Percentiles rank a stretch among this genome's conserved stretches.
Conservation (phyloP, 768 basidiomycete species). For the Peribolospora kevripleyi region DNA sequence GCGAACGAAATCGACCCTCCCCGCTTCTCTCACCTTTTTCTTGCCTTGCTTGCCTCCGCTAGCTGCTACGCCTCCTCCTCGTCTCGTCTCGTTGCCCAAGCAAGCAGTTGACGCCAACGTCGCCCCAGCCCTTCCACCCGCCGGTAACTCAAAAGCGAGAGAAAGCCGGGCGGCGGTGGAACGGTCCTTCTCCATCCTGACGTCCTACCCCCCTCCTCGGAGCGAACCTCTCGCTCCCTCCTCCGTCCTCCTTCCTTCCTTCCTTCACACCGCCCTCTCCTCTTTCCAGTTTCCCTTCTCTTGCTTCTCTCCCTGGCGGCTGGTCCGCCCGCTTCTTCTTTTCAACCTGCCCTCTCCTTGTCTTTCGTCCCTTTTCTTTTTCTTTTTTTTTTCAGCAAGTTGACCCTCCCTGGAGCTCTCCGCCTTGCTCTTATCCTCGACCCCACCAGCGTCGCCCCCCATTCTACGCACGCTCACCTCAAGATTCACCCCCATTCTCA, state of each 20-base stretch:
- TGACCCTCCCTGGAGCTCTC: background rate
- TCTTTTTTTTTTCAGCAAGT: background rate
- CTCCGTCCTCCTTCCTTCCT: background rate
- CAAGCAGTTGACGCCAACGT: background rate
- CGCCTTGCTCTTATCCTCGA: background rate
- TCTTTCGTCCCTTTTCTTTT: background rate
- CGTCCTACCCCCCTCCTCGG: background rate
- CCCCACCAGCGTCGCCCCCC: slow-evolving; percentile 3
- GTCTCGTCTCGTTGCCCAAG: background rate
- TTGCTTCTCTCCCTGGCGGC: too few relatives aligned
- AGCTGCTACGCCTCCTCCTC: background rate
- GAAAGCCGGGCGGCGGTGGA: background rate
- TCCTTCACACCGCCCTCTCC: too few relatives aligned
- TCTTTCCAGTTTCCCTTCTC: too few relatives aligned
- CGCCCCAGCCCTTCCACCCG: background rate
- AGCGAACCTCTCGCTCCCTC: background rate
- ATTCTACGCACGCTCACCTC: background rate
- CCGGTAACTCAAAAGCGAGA: background rate
- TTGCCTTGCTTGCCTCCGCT: background rate
- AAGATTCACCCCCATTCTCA: too few relatives aligned
- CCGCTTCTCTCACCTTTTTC: background rate
- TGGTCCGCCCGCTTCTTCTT: background rate
- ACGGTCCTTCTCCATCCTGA: background rate
- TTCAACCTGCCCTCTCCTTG: background rate
- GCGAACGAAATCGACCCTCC: background rate